Evolutionary conservation across 176 grass and related monocot genomes (phyloP), one percentile per base, ranked within the genome.

Genomic region (Leersia perrieri): DNA sequence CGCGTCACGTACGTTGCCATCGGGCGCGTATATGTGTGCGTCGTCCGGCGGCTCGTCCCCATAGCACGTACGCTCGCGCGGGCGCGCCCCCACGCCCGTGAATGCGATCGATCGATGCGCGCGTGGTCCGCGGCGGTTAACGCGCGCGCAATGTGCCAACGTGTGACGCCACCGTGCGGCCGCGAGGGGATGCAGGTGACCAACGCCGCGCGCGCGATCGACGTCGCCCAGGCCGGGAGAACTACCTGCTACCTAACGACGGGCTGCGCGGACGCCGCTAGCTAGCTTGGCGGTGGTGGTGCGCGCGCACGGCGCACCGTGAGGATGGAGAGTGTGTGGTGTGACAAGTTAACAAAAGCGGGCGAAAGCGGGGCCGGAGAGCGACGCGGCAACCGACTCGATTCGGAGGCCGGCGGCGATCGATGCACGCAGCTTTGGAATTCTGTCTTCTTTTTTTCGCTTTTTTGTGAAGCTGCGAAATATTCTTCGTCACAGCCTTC

Each of bases 331-430:
- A 13, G 26, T 2, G 44, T 14, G 45, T 32, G 82, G 82, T 58
- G 87, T 85, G 82, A 89, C 82, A 60, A 55, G 76, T 34, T 45
- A 85, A 72, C 72, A 81, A 85, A 85, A 72, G 71, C 70, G 70
- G 35, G 60, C 36, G 33, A 63, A 64, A 71, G 70, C 53, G 15
- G 15, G 70, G n/a, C 35, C 3, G 3, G 82, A 85, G 41, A 53
- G 82, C 66, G 82, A 89, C 82, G 55, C 58, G 7, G 72, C 72
- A 81, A 77, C 82, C 77, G 72, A 70, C 77, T 25, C 9, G 26
- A 15, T 33, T 26, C 31, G 9, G 11, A 33, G 45, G 11, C 7
- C n/a, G 33, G 11, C 30, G 53, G 53, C 33, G 23, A 20, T 12
- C 33, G 23, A 20, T 12, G 8, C 22, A 53, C 49, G 9, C 44